Conservation (phyloP, 768 basidiomycete species). For the Boletus tomentosulus region DNA sequence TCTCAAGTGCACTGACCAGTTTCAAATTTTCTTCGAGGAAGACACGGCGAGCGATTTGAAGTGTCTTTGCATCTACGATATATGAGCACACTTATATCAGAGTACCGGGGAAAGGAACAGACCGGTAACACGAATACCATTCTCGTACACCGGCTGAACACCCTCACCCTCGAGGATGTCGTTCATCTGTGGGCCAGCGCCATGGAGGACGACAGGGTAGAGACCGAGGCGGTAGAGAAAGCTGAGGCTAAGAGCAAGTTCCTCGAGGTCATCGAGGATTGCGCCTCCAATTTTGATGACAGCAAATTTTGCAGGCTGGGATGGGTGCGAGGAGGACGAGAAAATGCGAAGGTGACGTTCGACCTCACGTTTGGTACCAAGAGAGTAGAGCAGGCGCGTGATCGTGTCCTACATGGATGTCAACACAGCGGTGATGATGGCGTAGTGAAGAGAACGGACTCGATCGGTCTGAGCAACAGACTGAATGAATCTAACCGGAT, state of each 20-base stretch:
- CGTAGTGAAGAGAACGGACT: too few relatives aligned
- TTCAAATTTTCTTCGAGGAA: constrained; percentile 98
- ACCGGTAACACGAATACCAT: constrained; percentile 97
- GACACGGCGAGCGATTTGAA: constrained; percentile 37
- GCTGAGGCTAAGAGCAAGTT: constrained; percentile 71
- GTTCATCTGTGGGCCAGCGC: constrained; percentile 93
- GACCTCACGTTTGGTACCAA: constrained; percentile 58
- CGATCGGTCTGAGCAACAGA: too few relatives aligned
- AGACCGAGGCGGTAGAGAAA: constrained; percentile 96
- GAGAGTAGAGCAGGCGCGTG: constrained; percentile 91
- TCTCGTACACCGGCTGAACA: constrained; percentile 92
- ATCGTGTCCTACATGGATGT: constrained; percentile 76
- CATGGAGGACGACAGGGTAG: constrained; percentile 97
- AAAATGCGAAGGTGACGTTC: constrained; percentile 98
- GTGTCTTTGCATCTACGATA: constrained; percentile 78
- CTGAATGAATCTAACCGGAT: too few relatives aligned
- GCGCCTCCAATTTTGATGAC: constrained; percentile 93
- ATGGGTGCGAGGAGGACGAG: constrained; percentile 59
- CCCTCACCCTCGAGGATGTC: constrained; percentile 90
- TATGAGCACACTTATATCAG: background rate
- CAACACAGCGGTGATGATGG: too few relatives aligned
- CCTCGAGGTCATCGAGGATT: constrained; percentile 72
- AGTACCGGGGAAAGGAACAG: constrained; percentile 20
- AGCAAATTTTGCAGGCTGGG: too few relatives aligned
- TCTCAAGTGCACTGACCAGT: too few relatives aligned